Percentiles rank a stretch among this genome's conserved stretches.
Evolutionary conservation across 768 basidiomycete species (phyloP).

Genomic region (Leccinum olivaceopallidum): DNA sequence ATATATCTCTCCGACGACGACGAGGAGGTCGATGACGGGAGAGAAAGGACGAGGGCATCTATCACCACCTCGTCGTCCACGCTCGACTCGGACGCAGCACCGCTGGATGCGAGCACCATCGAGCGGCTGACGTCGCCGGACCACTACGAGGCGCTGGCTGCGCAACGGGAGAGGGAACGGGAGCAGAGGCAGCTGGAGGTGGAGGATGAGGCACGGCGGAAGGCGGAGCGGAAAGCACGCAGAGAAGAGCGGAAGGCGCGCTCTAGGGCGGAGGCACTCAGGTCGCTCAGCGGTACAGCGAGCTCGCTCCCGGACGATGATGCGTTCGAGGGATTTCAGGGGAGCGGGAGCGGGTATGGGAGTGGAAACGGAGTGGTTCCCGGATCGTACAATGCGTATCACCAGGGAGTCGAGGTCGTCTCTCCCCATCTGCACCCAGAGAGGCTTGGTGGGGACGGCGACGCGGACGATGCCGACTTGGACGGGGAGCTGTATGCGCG

Average conservation of each 20-base stretch:
- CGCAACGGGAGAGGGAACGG: constrained; percentile 31
- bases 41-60: constrained; percentile 29
- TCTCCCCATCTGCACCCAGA: constrained; percentile 9
- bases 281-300: constrained; percentile 35
- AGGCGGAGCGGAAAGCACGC: constrained; percentile 49
- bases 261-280: constrained; percentile 33
- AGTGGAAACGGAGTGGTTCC: constrained; percentile 19
- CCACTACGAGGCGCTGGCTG: constrained; percentile 30
- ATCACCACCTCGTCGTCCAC: constrained; percentile 39
- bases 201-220: constrained; percentile 42
- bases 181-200: constrained; percentile 26
- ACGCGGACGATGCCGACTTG: constrained; percentile 57
- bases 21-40: constrained; percentile 25
- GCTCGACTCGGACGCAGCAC: constrained; percentile 71
- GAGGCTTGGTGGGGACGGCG: constrained; percentile 10
- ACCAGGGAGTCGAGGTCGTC: background rate
- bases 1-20: constrained; percentile 61
- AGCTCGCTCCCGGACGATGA: too few species aligned
- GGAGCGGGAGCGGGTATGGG: constrained; percentile 31
- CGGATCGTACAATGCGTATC: background rate
- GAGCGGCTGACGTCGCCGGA: constrained; percentile 47
- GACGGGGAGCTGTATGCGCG: constrained; percentile 56
- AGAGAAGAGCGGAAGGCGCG: constrained; percentile 47
- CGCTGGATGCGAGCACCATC: constrained; percentile 58
- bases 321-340: constrained; percentile 33